Base-by-base conservation (phyloP, 371 early-diverging fungal species). In the Mucor ambiguus region DNA sequence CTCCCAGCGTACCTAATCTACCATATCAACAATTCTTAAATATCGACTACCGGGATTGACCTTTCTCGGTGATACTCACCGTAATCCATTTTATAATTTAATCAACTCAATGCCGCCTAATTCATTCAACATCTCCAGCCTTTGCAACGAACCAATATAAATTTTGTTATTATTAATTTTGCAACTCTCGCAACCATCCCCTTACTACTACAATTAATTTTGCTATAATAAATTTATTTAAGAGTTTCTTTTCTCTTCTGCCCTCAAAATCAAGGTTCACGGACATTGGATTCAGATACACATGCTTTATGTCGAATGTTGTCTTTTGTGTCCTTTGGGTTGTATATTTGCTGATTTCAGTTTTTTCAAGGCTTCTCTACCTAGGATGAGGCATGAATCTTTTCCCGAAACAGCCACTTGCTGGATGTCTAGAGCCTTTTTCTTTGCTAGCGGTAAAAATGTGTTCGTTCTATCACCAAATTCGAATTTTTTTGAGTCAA, bases 1-100 rank as follows among this genome's bases (percentile, higher is more conserved):
- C 58, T 83, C 48, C 83, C 83, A 18, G 75, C 77, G 32, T 83
- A 83, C 61, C 59, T 81, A 22, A 79, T 83, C 28, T 78, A 76
- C 48, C 83, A 83, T 44, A 67, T 77, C 58, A 58, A 63, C 24
- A 69, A 73, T 26, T 67, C 67, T 30, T 71, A 64, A 54, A 0
- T 20, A 32, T 54, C 29, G 28, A 29, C 38, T 38, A 3, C 55
- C 24, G 52, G 54, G 26, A 35, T 26, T 61, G 32, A 22, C 20
- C 46, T 22, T 46, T 20, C 46, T 46, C 22, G 46, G 20, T 46
- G 20, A 46, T 20, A 28, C 52, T 52, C 28, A 52, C 26, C 26
- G 52, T 28, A 28, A 20, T 46, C 28, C 28, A 4, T 14, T 26
- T 11, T 41, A 41, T 41, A 41, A 18, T 41, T 28, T 52, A 52